Percentiles rank a stretch among this genome's conserved stretches.
Evolutionary conservation across 1,284 basidiomycete species (phyloP).

Genomic region (Takashimella koratensis): DNA sequence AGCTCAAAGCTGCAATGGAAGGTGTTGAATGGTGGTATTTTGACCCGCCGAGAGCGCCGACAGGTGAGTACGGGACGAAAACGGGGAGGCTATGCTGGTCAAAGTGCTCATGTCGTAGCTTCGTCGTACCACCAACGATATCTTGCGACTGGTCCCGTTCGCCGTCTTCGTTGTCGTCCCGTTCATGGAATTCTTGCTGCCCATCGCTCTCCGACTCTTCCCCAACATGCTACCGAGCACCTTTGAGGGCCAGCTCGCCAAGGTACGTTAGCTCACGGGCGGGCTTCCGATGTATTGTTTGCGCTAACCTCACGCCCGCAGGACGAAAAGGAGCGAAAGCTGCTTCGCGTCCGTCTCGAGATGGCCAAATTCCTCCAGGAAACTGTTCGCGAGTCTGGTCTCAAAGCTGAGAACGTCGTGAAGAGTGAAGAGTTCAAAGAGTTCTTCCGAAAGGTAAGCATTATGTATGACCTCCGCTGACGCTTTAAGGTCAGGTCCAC

Average conservation of each 20-base stretch:
- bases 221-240: conserved; percentile 98
- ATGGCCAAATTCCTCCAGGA: conserved; percentile 99
- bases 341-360: conserved; percentile 89
- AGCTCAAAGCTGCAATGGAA: conserved; percentile 84
- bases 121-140: conserved; percentile 86
- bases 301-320: conserved; percentile 38
- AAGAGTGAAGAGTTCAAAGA: conserved; percentile 96
- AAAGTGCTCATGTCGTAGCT: conserved; percentile 55
- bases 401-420: conserved; percentile 88
- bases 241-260: conserved; percentile 94
- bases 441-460: conserved; percentile 87
- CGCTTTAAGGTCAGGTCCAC: conserved; percentile 74
- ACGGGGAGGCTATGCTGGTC: not conserved
- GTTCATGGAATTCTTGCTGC: conserved; percentile 97
- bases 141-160: conserved; percentile 90
- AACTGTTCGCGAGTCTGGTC: conserved; percentile 86
- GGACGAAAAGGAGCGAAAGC: conserved; percentile 96
- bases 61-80: conserved; percentile 59
- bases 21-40: conserved; percentile 81
- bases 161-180: conserved; percentile 92
- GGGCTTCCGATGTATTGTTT: too few species aligned
- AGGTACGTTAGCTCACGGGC: conserved; percentile 54
- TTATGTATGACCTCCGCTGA: not conserved
- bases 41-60: conserved; percentile 89
- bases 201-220: conserved; percentile 94